Base-by-base conservation (phyloP, 1,139 yeast species). In the Magnusiomyces magnusii region DNA sequence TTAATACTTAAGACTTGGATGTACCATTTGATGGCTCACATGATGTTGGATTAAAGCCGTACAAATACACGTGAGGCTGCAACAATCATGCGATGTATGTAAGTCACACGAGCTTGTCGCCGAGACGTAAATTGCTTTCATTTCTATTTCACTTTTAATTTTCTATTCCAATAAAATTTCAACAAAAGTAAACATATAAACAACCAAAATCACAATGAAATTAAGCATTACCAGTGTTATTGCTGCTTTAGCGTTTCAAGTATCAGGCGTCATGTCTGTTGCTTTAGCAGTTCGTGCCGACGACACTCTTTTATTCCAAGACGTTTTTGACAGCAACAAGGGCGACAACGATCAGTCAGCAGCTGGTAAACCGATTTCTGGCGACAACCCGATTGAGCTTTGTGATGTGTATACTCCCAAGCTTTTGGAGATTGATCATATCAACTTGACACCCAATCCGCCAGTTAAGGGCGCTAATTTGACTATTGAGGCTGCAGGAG, bases 391-490 rank as follows among this genome's bases (percentile, higher is more conserved):
- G 9, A 78, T 93, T 54, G 76, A 79, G 58, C 79, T 83, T 60
- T 93, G 99, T 73, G 96, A 90, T 67, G 75, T 80, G 42, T 73
- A 76, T 23, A 80, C 78, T 57, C 73, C 79, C 1, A 97, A 90
- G 69, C 68, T 86, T 41, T 77, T 93, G 66, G 77, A 76, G 52
- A 80, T 93, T 66, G 78, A 82, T 53, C 73, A 76, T 53, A 83
- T 93, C 31, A 77, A 76, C 54, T 73, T 93, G 62, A 72, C 76
- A 47, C 99, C 99, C 57, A 89, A 89, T 69, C 98, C 98, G 9
- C 99, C 99, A 1, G 77, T 70, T 54, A 83, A 90, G 67, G 98
- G 97, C 24, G 75, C 77, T 53, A 87, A 89, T 68, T 78, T 93
- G 70, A 87, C 95, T 19, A 83, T 95, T 63, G 71, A 79, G 31